Evolutionary conservation across 495 filamentous ascomycete species (phyloP), one percentile per base, ranked within the genome.

Genomic region (Xylaria cubensis): DNA sequence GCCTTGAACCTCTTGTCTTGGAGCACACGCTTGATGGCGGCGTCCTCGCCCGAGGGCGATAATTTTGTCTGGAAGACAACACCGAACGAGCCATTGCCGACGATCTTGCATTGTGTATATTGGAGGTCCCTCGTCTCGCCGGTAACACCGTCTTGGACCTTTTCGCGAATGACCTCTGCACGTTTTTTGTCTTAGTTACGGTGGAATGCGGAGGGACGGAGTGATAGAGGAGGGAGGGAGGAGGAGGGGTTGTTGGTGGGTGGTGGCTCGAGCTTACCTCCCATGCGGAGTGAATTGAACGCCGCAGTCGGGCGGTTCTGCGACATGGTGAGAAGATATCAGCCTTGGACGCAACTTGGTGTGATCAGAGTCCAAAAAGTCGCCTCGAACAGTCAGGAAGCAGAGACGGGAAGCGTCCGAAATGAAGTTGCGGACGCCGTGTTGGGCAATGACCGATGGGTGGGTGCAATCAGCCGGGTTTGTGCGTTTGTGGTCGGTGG

Each of bases 1-100:
- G 95, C 96, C 93, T 99, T 99, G 90, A 99, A 99, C 73, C 96
- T 90, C 86, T 99, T 99, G 85, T 99, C 96, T 78, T 99, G 96
- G 69, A 99, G 88, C 64, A 99, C 96, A 76, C 96, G 90, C 87
- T 99, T 99, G 85, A 99, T 99, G 79, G 96, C 96, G 70, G 96
- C 96, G 84, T 99, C 96, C 81, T 99, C 96, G 72, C 95, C 95
- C 74, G 92, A 95, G 19, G 96, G 96, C 72, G 96, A 94, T 78
- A 99, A 90, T 84, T 98, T 99, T 41, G 96, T 99, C 82, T 99
- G 96, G 81, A 99, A 99, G 72, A 99, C 96, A 26, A 99, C 96
- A 72, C 96, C 96, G 80, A 99, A 99, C 17, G 96, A 98, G 67
- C 96, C 96, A 83, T 99, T 99, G 76, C 96, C 96, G n/a, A 99